Evolutionary conservation across 192 early-diverging fungal genomes (phyloP).

Genomic region (Mortierella hygrophila): DNA sequence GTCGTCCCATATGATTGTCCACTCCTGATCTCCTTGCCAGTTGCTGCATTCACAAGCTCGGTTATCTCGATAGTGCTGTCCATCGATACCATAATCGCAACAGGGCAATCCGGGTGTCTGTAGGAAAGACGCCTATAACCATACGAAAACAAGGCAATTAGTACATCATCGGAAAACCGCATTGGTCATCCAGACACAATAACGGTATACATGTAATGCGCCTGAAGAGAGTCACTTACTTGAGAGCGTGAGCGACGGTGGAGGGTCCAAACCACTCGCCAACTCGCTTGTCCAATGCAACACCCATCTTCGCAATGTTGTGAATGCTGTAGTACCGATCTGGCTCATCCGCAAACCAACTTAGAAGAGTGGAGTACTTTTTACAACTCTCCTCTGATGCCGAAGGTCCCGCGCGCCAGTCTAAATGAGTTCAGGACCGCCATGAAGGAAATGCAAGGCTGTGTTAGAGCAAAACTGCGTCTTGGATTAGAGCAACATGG

Average conservation of each 20-base stretch:
- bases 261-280: slow-evolving; percentile 63
- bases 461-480: background rate
- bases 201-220: background rate
- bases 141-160: background rate
- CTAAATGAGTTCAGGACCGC: slow-evolving; percentile 5
- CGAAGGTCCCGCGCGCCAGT: slow-evolving; percentile 31
- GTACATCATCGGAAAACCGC: background rate
- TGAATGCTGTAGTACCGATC: slow-evolving; percentile 61
- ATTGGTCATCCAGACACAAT: background rate
- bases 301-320: slow-evolving; percentile 49
- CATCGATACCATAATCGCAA: slow-evolving; percentile 38
- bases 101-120: slow-evolving; percentile 47
- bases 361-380: slow-evolving; percentile 42
- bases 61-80: slow-evolving; percentile 33
- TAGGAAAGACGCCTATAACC: slow-evolving; percentile 42
- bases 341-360: slow-evolving; percentile 59
- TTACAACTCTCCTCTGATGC: slow-evolving; percentile 16
- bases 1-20: background rate
- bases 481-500: background rate
- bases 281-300: slow-evolving; percentile 54
- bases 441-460: background rate
- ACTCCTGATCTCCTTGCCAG: background rate
- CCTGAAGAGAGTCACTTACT: slow-evolving; percentile 25
- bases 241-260: slow-evolving; percentile 55
- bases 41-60: slow-evolving; percentile 25